Evolutionary conservation across 805 yeast species (phyloP), one percentile per base, ranked within the genome.

Genomic region (Candida wancherniae): DNA sequence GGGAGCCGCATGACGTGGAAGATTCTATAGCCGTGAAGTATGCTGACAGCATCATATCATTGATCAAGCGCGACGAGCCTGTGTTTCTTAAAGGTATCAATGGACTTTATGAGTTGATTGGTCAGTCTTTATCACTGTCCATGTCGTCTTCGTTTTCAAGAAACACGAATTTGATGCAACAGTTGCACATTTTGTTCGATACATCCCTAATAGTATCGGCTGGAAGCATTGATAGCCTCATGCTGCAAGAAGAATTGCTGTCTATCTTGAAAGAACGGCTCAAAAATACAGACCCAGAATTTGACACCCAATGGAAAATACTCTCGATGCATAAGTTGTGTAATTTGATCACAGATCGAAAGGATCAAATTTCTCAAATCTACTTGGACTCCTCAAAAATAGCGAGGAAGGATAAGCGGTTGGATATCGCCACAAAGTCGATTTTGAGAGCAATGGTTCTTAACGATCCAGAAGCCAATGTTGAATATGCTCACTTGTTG

Each of bases 401-500:
- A 15, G 77, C 94, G 5, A 60, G 96, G 29, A 70, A 75, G 34
- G 76, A 78, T 36, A 73, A 77, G 7, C 69, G 88, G 37, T 58
- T 80, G 3, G 92, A 84, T 45, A 65, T 85, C 22, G 81, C 96
- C 0, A 76, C 85, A 2, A 71, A 77, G 13, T 69, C 79, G 6
- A 71, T 82, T 14, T 70, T 83, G 49, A 67, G 75, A 45, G 86
- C 85, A 1, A 61, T 74, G 56, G 57, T 63, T 3, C 39, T 59
- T 7, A 46, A 57, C 12, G 58, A 63, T 19, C 50, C 59, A 10
- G 64, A 62, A 8, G 79, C 83, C 5, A 80, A 79, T 36, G 57
- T 82, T 22, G 95, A 87, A 51, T 80, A 82, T 53, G 80, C 96
- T 0, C 78, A 83, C 35, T 66, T 92, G 6, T 56, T 86, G 22